Evolutionary conservation across 192 early-diverging fungal species (phyloP).

Genomic region (Oehlia diaphana): DNA sequence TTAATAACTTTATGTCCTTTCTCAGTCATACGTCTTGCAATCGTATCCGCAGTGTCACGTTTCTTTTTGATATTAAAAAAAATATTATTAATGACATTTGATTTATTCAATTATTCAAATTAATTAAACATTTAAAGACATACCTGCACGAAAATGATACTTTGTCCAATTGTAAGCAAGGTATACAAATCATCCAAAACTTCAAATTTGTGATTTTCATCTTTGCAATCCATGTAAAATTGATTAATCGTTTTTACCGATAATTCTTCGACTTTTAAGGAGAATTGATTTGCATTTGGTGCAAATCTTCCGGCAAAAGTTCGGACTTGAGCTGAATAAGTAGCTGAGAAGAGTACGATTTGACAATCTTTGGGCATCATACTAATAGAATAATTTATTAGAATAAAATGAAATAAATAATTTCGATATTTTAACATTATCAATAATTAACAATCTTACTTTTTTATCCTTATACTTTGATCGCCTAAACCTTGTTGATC

Average conservation of each 20-base stretch:
- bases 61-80: conserved; percentile 41
- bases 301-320: conserved; percentile 81
- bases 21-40: conserved; percentile 70
- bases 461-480: conserved; percentile 83
- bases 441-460: conserved; percentile 42
- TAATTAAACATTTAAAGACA: conserved; percentile 19
- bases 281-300: conserved; percentile 83
- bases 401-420: not conserved
- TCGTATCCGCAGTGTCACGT: conserved; percentile 80
- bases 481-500: conserved; percentile 84
- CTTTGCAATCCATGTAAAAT: conserved; percentile 93
- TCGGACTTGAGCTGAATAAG: conserved; percentile 80
- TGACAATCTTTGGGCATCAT: conserved; percentile 73
- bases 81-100: not conserved
- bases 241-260: conserved; percentile 94
- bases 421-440: not conserved
- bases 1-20: conserved; percentile 83
- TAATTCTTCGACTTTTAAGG: conserved; percentile 82
- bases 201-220: conserved; percentile 77
- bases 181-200: conserved; percentile 71
- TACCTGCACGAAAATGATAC: conserved; percentile 93
- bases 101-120: not conserved
- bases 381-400: conserved; percentile 36
- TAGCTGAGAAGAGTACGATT: conserved; percentile 93
- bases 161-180: conserved; percentile 91